Conservation (phyloP, 805 yeast genomes). For the Nakazawaea ambrosiae region DNA sequence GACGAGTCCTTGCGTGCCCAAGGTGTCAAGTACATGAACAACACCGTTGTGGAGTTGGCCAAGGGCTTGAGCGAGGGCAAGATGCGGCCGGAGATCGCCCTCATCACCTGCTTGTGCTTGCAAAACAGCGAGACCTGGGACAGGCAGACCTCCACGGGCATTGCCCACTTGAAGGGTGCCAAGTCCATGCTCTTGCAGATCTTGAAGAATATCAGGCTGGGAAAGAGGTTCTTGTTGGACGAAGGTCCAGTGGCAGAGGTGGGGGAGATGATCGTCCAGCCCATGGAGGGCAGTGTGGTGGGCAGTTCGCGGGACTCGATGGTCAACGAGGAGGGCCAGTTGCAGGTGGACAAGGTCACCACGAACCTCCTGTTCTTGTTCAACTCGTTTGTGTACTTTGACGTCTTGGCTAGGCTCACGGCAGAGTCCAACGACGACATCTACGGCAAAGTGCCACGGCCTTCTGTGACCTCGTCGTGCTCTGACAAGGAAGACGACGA, state of each 20-base stretch:
- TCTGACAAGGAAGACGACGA: not conserved
- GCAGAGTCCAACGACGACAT: constrained; percentile 37
- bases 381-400: constrained; percentile 63
- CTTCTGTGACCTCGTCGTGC: not conserved
- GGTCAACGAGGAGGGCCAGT: constrained; percentile 3
- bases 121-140: constrained; percentile 69
- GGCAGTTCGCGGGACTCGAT: constrained; percentile 7
- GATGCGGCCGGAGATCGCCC: constrained; percentile 57
- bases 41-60: constrained; percentile 52
- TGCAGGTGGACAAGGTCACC: constrained; percentile 22
- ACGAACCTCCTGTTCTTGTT: constrained; percentile 43
- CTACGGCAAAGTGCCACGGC: constrained; percentile 6
- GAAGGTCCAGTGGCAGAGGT: constrained; percentile 6
- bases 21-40: constrained; percentile 53
- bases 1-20: constrained; percentile 36
- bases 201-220: constrained; percentile 17
- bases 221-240: constrained; percentile 6
- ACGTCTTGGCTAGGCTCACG: constrained; percentile 61
- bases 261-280: constrained; percentile 1
- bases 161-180: constrained; percentile 65
- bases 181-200: constrained; percentile 50
- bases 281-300: not conserved
- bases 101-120: constrained; percentile 55
- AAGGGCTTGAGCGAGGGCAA: constrained; percentile 40
- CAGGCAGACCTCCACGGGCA: constrained; percentile 58